phyloP scores from a whole-genome alignment of 225 moss, liverwort and hornwort species.

The Pleurozium schreberi region DNA sequence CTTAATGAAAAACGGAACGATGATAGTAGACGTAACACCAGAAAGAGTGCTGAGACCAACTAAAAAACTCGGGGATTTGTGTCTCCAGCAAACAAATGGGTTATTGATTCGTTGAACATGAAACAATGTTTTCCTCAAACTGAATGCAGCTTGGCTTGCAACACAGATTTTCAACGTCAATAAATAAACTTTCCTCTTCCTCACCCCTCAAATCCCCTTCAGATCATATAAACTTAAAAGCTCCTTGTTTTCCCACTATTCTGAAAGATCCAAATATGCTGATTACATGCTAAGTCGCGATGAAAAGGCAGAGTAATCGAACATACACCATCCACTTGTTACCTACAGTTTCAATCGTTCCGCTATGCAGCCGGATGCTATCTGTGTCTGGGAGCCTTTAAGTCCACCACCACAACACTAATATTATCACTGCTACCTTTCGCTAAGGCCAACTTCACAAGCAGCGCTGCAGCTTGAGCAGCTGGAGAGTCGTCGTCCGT shows the following conservation, averaged over 20 bases:
- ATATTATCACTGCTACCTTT: slow-evolving; percentile 90
- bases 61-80: background rate
- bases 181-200: slow-evolving; percentile 5
- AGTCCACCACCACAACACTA: slow-evolving; percentile 91
- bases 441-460: slow-evolving; percentile 83
- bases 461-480: slow-evolving; percentile 59
- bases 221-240: background rate
- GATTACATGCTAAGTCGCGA: slow-evolving; percentile 8
- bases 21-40: background rate
- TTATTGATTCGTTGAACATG: slow-evolving; percentile 12
- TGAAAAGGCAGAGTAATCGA: background rate
- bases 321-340: background rate
- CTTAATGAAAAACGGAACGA: too few species aligned
- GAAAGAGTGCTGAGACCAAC: background rate
- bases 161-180: slow-evolving; percentile 18
- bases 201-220: background rate
- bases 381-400: slow-evolving; percentile 31
- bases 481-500: slow-evolving; percentile 54
- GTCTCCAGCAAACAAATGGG: background rate
- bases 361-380: slow-evolving; percentile 19
- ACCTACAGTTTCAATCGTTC: slow-evolving; percentile 1
- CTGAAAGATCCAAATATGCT: slow-evolving; percentile 8
- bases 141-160: slow-evolving; percentile 28
- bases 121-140: slow-evolving; percentile 28
- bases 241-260: background rate